Evolutionary conservation across 2,329 filamentous ascomycete species (phyloP).

Genomic region (Sphaerostilbella broomeana): DNA sequence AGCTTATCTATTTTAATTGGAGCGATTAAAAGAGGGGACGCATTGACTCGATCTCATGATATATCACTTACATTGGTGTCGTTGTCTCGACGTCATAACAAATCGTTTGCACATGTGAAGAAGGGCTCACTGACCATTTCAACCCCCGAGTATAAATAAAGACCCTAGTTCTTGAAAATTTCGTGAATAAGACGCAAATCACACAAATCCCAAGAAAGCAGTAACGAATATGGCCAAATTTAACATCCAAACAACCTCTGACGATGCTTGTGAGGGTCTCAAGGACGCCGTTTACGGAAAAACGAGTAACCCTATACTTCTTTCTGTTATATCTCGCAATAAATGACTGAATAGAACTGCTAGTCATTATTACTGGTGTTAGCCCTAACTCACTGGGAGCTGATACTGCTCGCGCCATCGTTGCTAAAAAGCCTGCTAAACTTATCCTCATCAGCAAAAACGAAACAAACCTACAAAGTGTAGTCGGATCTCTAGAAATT

Average conservation of each 20-base stretch:
- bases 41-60: no score
- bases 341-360: background rate
- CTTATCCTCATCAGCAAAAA: conserved; percentile 3
- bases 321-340: background rate
- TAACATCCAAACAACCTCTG: conserved; percentile 1
- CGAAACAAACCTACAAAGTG: conserved; percentile 20
- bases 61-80: no score
- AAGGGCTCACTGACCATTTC: no score
- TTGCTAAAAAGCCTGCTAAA: conserved; percentile 28
- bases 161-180: no score
- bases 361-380: conserved; percentile 33
- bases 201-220: no score
- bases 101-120: no score
- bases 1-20: no score
- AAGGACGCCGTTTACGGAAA: conserved; percentile 1
- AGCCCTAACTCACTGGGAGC: conserved; percentile 33
- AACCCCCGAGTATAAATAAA: no score
- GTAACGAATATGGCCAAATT: conserved; percentile 1
- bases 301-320: background rate
- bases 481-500: conserved; percentile 17
- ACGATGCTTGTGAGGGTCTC: conserved; percentile 1
- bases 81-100: no score
- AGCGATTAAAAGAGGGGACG: no score
- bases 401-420: conserved; percentile 30
- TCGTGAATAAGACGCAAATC: no score